Evolutionary conservation across 495 filamentous ascomycete species (phyloP).

Genomic region (Lindgomyces ingoldianus): DNA sequence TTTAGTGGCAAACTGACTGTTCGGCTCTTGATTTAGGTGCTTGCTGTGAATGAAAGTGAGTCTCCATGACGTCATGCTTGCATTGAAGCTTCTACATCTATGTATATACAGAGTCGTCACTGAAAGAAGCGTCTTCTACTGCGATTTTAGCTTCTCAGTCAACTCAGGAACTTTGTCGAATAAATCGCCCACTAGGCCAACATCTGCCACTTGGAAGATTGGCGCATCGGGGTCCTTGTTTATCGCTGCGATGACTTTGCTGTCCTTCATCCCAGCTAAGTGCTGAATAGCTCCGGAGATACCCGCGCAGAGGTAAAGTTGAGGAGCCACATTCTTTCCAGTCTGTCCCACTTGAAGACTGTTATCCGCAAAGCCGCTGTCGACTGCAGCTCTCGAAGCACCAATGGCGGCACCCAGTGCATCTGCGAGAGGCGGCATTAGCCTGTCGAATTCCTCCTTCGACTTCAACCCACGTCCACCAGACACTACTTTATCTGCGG

Average conservation of each 20-base stretch:
- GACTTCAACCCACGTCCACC: slow-evolving; percentile 94
- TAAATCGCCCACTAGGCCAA: slow-evolving; percentile 90
- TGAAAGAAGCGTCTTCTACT: slow-evolving; percentile 6
- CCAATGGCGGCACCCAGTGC: slow-evolving; percentile 90
- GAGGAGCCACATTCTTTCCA: slow-evolving; percentile 95
- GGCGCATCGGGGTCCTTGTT: slow-evolving; percentile 97
- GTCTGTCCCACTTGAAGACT: slow-evolving; percentile 97
- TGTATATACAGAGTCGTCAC: slow-evolving; percentile 25
- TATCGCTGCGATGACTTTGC: slow-evolving; percentile 98
- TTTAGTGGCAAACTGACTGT: no score
- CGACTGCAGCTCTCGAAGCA: slow-evolving; percentile 90
- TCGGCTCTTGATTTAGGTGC: not conserved
- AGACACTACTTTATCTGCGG: slow-evolving; percentile 84
- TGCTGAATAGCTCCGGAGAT: slow-evolving; percentile 98
- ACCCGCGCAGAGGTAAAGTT: slow-evolving; percentile 92
- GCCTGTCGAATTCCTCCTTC: slow-evolving; percentile 90
- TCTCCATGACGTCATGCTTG: slow-evolving; percentile 6
- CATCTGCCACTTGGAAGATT: slow-evolving; percentile 97
- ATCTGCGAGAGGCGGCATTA: slow-evolving; percentile 91
- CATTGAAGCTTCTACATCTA: slow-evolving; percentile 23
- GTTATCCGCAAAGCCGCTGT: slow-evolving; percentile 99
- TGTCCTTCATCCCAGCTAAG: slow-evolving; percentile 99
- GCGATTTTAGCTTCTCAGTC: slow-evolving; percentile 82
- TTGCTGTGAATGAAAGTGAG: no score
- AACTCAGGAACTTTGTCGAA: slow-evolving; percentile 95